Conservation (phyloP, 176 grass and related monocot species). For the Chloris gayana region DNA sequence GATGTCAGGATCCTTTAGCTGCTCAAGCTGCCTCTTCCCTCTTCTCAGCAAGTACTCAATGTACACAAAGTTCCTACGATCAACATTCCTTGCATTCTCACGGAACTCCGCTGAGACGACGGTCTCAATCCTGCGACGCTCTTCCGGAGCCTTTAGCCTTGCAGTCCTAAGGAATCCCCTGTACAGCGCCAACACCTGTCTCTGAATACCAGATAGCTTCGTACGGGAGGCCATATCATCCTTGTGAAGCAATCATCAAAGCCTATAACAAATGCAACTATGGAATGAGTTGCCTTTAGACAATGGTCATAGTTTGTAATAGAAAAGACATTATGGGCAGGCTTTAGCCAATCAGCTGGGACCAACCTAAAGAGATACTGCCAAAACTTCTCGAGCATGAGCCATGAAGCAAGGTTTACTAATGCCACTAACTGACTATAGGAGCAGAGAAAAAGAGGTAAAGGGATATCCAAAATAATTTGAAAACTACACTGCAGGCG, state of each 20-base stretch:
- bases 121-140: conserved; percentile 59
- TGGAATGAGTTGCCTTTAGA: conserved; percentile 3
- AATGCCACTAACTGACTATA: neutral
- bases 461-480: neutral
- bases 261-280: neutral
- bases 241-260: conserved; percentile 33
- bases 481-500: neutral
- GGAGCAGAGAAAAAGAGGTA: neutral
- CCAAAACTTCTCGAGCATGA: neutral
- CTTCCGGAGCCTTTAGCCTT: conserved; percentile 60
- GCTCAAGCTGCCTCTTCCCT: conserved; percentile 88
- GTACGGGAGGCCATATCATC: conserved; percentile 64
- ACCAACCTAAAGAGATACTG: neutral
- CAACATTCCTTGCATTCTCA: conserved; percentile 70
- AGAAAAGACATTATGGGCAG: neutral
- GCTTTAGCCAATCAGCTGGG: neutral
- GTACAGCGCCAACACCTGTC: conserved; percentile 74
- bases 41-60: conserved; percentile 90
- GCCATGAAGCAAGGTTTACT: neutral
- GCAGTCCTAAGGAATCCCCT: conserved; percentile 79
- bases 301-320: neutral
- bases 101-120: conserved; percentile 74
- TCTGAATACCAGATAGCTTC: conserved; percentile 88
- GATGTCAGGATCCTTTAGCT: conserved; percentile 89
- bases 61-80: conserved; percentile 86